A percentile compares a stretch with the other conserved stretches of the same genome.
These are phyloP conservation scores for Senna tora DNA, from an alignment of 306 rosid species.

Conservation along the genomic window DNA sequence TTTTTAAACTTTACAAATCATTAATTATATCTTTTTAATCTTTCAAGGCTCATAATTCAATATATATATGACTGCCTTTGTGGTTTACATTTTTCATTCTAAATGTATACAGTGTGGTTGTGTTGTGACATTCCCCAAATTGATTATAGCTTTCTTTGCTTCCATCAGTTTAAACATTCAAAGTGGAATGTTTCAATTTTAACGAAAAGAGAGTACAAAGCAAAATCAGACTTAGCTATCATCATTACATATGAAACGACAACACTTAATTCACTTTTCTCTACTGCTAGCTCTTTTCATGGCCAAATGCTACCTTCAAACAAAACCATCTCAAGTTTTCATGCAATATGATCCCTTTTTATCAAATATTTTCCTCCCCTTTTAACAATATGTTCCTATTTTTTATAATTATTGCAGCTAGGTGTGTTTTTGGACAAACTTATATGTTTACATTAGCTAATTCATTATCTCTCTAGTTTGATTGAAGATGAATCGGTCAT, in stretches of 20 bases:
- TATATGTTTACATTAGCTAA: neutral
- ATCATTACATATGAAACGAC: constrained; percentile 33
- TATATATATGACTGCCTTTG: neutral
- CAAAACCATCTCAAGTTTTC: constrained; percentile 31
- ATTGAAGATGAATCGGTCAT: no score
- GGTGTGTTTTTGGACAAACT: no score
- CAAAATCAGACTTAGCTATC: constrained; percentile 21
- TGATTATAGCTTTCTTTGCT: neutral
- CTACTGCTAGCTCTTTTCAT: constrained; percentile 16
- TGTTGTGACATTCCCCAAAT: constrained; percentile 10
- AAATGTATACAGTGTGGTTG: neutral
- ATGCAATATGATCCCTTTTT: constrained; percentile 3
- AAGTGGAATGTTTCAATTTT: constrained; percentile 12
- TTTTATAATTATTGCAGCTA: no score
- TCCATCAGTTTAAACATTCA: neutral
- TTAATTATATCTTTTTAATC: no score
- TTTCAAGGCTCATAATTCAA: no score
- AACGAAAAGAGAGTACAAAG: constrained; percentile 34
- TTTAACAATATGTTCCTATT: no score
- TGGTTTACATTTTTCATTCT: neutral
- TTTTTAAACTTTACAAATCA: no score
- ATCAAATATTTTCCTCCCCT: no score
- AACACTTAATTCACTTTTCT: constrained; percentile 30
- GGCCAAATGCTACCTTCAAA: constrained; percentile 20
- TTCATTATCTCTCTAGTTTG: no score